phyloP scores from a whole-genome alignment of 2,329 filamentous ascomycete species.

The Zarea fungicola region DNA sequence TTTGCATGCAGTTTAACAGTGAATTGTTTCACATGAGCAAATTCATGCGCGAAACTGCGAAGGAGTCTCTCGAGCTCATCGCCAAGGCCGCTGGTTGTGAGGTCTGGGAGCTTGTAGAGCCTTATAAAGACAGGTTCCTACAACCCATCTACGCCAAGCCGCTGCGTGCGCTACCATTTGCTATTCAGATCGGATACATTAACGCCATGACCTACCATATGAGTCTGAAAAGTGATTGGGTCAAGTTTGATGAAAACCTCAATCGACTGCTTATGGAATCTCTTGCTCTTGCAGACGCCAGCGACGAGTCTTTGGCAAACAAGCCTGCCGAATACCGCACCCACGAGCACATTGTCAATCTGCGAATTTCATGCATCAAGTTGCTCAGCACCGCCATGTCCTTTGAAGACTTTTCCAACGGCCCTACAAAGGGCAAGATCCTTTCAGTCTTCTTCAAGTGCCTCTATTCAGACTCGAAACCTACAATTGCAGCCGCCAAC shows the following conservation, averaged over 20 bases:
- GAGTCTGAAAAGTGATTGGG: slow-evolving; percentile 79
- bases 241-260: slow-evolving; percentile 86
- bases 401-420: slow-evolving; percentile 84
- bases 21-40: slow-evolving; percentile 95
- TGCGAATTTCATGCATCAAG: slow-evolving; percentile 89
- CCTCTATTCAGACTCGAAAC: slow-evolving; percentile 85
- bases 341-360: slow-evolving; percentile 86
- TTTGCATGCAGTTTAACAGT: slow-evolving; percentile 79
- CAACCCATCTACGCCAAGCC: slow-evolving; percentile 94
- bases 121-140: slow-evolving; percentile 85
- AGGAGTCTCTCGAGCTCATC: slow-evolving; percentile 73
- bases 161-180: slow-evolving; percentile 83
- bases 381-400: slow-evolving; percentile 89
- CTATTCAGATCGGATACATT: slow-evolving; percentile 95
- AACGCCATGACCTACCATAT: slow-evolving; percentile 96
- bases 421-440: slow-evolving; percentile 61
- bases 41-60: slow-evolving; percentile 84
- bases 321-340: slow-evolving; percentile 93
- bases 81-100: slow-evolving; percentile 72
- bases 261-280: slow-evolving; percentile 91
- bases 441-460: slow-evolving; percentile 98
- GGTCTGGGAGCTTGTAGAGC: slow-evolving; percentile 81
- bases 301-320: slow-evolving; percentile 85
- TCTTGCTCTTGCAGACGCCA: slow-evolving; percentile 86
- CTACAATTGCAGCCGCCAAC: slow-evolving; percentile 91